These are phyloP conservation scores for Zarea fungicola DNA, from an alignment of 2,329 filamentous ascomycete species.

Conservation along the genomic window DNA sequence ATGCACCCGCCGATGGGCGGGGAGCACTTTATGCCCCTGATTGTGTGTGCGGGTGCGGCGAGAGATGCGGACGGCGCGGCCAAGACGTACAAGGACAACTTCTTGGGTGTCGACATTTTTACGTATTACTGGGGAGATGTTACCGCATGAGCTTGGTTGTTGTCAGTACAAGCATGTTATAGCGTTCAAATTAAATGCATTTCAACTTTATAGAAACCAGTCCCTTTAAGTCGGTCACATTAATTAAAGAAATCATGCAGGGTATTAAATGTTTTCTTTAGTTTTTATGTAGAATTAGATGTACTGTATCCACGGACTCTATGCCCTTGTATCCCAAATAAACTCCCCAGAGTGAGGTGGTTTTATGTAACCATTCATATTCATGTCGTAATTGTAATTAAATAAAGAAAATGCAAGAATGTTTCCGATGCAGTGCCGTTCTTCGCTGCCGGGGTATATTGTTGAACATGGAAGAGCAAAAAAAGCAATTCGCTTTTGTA, in stretches of 20 bases:
- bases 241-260: no score
- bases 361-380: background rate
- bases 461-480: background rate
- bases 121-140: conserved; percentile 53
- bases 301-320: background rate
- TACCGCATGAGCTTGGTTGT: no score
- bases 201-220: no score
- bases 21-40: conserved; percentile 55
- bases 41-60: conserved; percentile 51
- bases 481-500: background rate
- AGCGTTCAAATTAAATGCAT: no score
- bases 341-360: background rate
- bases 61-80: conserved; percentile 33
- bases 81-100: conserved; percentile 44
- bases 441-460: conserved; percentile 13
- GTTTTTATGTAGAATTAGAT: conserved; percentile 1
- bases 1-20: conserved; percentile 51
- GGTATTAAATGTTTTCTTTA: background rate
- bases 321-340: background rate
- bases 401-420: background rate
- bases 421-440: conserved; percentile 12
- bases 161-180: no score
- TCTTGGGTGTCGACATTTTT: conserved; percentile 43
- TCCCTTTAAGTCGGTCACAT: no score
- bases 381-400: conserved; percentile 1